Percentiles rank a stretch among this genome's conserved stretches.
phyloP scores from a whole-genome alignment of 768 basidiomycete genomes.

The Trametes meyenii region DNA sequence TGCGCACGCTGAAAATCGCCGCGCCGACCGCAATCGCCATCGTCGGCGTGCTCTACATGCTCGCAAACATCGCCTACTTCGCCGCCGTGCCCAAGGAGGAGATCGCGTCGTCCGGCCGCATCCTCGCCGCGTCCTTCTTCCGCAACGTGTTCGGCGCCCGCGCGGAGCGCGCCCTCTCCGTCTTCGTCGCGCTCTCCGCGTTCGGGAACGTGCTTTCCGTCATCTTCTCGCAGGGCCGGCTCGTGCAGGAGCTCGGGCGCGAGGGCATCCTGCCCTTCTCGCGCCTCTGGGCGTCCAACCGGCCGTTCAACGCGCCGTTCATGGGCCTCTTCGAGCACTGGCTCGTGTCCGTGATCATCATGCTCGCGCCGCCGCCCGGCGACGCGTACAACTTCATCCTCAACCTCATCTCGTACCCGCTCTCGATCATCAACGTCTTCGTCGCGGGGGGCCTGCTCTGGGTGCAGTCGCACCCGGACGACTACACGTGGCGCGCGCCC shows the following conservation, averaged over 20 bases:
- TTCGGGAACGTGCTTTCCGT: constrained; percentile 44
- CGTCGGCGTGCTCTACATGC: constrained; percentile 50
- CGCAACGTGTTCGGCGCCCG: constrained; percentile 48
- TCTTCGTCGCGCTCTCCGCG: constrained; percentile 43
- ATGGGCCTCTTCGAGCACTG: neutral
- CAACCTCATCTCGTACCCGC: constrained; percentile 50
- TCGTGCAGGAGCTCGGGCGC: constrained; percentile 53
- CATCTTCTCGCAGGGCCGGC: constrained; percentile 27
- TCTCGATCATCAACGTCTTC: constrained; percentile 55
- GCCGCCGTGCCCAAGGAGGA: constrained; percentile 32
- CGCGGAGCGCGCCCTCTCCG: constrained; percentile 39
- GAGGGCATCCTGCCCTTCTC: constrained; percentile 56
- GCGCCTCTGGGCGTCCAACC: constrained; percentile 48
- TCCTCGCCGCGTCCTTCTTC: constrained; percentile 55
- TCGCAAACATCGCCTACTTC: constrained; percentile 47
- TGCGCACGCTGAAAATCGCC: constrained; percentile 49
- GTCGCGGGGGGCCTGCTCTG: constrained; percentile 28
- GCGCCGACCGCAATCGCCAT: constrained; percentile 48
- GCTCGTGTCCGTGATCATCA: constrained; percentile 35
- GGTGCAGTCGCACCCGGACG: neutral
- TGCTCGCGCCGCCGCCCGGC: constrained; percentile 40
- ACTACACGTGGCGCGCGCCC: constrained; percentile 31
- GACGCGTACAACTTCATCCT: constrained; percentile 43
- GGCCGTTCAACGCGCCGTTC: constrained; percentile 52
- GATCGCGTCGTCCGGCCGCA: constrained; percentile 45